Percentiles rank a stretch among this genome's conserved stretches.
Evolutionary conservation across 345 rosid species (phyloP).

Genomic region (Dimocarpus longan): DNA sequence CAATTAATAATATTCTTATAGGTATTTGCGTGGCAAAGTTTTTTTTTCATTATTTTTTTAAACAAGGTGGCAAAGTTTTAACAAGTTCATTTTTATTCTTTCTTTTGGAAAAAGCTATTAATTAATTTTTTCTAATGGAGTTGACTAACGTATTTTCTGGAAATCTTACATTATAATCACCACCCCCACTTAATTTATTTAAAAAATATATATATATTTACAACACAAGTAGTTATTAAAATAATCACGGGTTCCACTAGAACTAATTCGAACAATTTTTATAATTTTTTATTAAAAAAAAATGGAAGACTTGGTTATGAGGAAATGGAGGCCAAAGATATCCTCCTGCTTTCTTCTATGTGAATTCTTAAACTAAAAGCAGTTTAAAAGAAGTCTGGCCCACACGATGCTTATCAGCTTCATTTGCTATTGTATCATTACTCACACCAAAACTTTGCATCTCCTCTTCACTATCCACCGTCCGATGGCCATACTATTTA

Average conservation of each 20-base stretch:
- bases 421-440: not conserved
- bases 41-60: too few relatives aligned
- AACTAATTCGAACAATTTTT: not conserved
- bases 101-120: not conserved
- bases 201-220: not conserved
- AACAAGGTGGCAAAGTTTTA: not conserved
- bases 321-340: conserved; percentile 25
- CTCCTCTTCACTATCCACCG: not conserved
- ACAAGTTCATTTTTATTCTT: not conserved
- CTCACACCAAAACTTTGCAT: not conserved
- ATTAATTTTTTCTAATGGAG: conserved; percentile 8
- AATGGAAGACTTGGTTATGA: not conserved
- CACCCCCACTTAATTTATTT: not conserved
- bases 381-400: conserved; percentile 18
- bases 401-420: conserved; percentile 33
- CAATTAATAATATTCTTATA: not conserved
- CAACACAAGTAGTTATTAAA: not conserved
- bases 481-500: not conserved
- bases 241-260: conserved; percentile 14
- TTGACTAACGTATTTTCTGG: conserved; percentile 3
- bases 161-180: not conserved
- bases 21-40: too few relatives aligned
- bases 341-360: not conserved
- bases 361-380: conserved; percentile 20
- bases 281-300: not conserved